phyloP scores from a whole-genome alignment of 2,329 filamentous ascomycete species.

The Xylariaceae sp. region DNA sequence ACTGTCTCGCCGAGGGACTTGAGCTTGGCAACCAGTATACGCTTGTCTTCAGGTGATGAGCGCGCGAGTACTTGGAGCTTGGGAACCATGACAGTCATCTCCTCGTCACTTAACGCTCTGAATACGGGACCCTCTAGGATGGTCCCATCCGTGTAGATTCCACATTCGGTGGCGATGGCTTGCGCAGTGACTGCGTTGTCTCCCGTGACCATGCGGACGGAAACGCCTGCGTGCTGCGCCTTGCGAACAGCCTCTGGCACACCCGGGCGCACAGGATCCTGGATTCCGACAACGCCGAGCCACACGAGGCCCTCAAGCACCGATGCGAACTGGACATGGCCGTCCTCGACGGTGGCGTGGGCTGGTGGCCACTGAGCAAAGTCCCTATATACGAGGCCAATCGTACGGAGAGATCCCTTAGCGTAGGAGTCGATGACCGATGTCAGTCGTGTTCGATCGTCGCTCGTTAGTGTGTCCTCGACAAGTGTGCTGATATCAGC shows the following conservation, averaged over 20 bases:
- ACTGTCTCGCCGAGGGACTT: conserved; percentile 61
- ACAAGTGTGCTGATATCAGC: conserved; percentile 31
- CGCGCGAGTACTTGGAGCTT: conserved; percentile 60
- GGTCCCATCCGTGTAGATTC: conserved; percentile 59
- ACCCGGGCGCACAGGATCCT: conserved; percentile 66
- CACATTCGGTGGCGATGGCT: conserved; percentile 70
- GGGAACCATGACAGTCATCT: conserved; percentile 56
- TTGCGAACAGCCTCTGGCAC: conserved; percentile 64
- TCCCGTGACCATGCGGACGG: conserved; percentile 71
- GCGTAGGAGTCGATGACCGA: conserved; percentile 59
- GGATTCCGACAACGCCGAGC: conserved; percentile 68
- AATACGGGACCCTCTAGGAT: conserved; percentile 68
- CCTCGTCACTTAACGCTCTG: conserved; percentile 53
- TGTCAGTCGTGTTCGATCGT: conserved; percentile 51
- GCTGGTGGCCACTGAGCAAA: conserved; percentile 68
- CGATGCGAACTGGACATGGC: conserved; percentile 57
- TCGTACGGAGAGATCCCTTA: conserved; percentile 66
- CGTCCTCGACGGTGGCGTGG: conserved; percentile 55
- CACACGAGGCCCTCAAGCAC: conserved; percentile 71
- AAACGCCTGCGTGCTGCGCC: conserved; percentile 64
- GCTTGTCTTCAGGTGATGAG: conserved; percentile 64
- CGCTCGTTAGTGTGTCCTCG: conserved; percentile 47
- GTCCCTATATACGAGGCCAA: conserved; percentile 69
- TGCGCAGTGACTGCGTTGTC: conserved; percentile 69
- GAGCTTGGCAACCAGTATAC: conserved; percentile 56